phyloP scores from a whole-genome alignment of 345 rosid genomes.

The Erysimum cheiranthoides region DNA sequence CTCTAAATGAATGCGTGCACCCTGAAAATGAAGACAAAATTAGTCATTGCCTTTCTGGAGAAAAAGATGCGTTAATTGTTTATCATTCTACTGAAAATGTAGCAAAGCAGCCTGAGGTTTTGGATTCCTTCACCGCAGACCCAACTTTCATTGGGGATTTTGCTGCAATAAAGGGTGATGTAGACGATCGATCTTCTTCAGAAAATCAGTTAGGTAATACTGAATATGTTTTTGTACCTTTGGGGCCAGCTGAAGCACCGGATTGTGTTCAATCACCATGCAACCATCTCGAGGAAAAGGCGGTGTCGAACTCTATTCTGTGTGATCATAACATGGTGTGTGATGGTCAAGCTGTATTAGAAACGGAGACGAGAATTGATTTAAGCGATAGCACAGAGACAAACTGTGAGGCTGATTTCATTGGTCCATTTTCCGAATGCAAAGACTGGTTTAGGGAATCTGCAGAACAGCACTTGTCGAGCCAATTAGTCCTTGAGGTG shows the following conservation, averaged over 20 bases:
- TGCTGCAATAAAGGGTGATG: slow-evolving; percentile 39
- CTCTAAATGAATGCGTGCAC: slow-evolving; percentile 37
- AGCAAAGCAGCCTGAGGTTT: slow-evolving; percentile 42
- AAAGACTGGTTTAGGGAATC: slow-evolving; percentile 38
- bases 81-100: slow-evolving; percentile 38
- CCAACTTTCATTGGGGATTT: slow-evolving; percentile 34
- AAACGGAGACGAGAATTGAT: slow-evolving; percentile 37
- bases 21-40: slow-evolving; percentile 36
- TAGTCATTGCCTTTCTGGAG: slow-evolving; percentile 22
- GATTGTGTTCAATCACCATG: slow-evolving; percentile 42
- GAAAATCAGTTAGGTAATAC: slow-evolving; percentile 12
- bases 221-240: slow-evolving; percentile 9
- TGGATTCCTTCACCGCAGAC: slow-evolving; percentile 30
- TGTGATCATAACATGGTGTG: slow-evolving; percentile 40
- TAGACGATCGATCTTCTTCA: slow-evolving; percentile 40
- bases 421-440: slow-evolving; percentile 30
- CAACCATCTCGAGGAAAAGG: slow-evolving; percentile 39
- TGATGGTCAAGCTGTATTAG: slow-evolving; percentile 44
- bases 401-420: slow-evolving; percentile 30
- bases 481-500: slow-evolving; percentile 34
- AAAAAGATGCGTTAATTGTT: slow-evolving; percentile 32
- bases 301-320: slow-evolving; percentile 20
- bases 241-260: slow-evolving; percentile 33
- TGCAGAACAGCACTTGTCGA: slow-evolving; percentile 42
- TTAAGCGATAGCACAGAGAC: slow-evolving; percentile 28